These are phyloP conservation scores for Nephelium lappaceum DNA, from an alignment of 345 rosid genomes.

Conservation along the genomic window DNA sequence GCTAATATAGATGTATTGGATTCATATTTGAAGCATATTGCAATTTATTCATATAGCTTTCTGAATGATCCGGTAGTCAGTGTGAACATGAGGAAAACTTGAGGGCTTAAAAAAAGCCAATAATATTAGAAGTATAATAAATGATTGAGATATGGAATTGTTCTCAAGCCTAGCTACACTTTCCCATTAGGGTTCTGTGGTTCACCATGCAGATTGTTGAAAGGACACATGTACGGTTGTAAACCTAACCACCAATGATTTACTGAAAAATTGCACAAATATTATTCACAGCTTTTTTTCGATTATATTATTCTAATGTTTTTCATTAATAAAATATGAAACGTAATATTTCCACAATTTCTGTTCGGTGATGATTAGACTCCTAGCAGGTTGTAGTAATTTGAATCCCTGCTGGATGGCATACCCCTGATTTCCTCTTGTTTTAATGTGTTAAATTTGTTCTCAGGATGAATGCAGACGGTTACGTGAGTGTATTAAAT, in stretches of 20 bases:
- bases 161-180: not conserved
- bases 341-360: not conserved
- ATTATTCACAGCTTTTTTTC: not conserved
- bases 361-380: not conserved
- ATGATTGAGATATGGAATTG: not conserved
- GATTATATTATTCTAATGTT: not conserved
- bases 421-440: not conserved
- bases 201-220: not conserved
- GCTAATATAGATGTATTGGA: not conserved
- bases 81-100: not conserved
- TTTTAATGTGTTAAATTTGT: conserved; percentile 25
- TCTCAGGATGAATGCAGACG: conserved; percentile 85
- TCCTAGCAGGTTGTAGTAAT: not conserved
- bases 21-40: not conserved
- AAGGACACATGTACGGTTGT: not conserved
- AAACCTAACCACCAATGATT: conserved; percentile 8
- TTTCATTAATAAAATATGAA: not conserved
- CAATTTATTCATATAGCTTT: not conserved
- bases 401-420: conserved; percentile 11
- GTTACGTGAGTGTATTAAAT: conserved; percentile 64
- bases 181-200: not conserved
- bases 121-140: not conserved
- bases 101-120: not conserved
- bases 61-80: not conserved
- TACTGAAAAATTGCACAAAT: not conserved